Evolutionary conservation across 371 early-diverging fungal genomes (phyloP).

Genomic region (Apophysomyces sp.): DNA sequence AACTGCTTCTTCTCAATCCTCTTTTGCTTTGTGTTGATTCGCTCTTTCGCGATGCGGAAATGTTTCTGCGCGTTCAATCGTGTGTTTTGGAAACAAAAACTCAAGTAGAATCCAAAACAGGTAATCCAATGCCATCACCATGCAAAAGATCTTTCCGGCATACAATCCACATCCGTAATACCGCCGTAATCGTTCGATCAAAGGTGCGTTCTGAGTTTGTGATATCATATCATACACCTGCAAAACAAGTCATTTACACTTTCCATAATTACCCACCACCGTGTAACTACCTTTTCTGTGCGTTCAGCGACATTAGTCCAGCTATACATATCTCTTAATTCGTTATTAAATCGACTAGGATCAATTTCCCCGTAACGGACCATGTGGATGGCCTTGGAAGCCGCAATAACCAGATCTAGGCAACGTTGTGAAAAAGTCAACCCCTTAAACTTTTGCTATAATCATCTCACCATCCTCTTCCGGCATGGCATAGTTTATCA

Average conservation of each 20-base stretch:
- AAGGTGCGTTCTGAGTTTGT: slow-evolving; percentile 62
- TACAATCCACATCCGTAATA: slow-evolving; percentile 91
- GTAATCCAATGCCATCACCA: slow-evolving; percentile 87
- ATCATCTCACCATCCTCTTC: slow-evolving; percentile 77
- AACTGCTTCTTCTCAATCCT: neutral
- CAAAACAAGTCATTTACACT: neutral
- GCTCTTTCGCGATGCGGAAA: slow-evolving; percentile 57
- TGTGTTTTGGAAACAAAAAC: slow-evolving; percentile 72
- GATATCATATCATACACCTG: slow-evolving; percentile 75
- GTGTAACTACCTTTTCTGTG: slow-evolving; percentile 70
- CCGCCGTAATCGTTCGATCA: slow-evolving; percentile 82
- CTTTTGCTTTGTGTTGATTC: slow-evolving; percentile 5
- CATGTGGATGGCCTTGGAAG: slow-evolving; percentile 74
- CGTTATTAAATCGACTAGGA: slow-evolving; percentile 74
- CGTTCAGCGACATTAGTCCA: slow-evolving; percentile 95
- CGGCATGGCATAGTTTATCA: slow-evolving; percentile 94
- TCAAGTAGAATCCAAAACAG: slow-evolving; percentile 82
- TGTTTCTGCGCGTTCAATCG: slow-evolving; percentile 70
- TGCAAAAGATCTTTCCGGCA: slow-evolving; percentile 90
- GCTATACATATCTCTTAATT: slow-evolving; percentile 91
- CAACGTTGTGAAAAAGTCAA: neutral
- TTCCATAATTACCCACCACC: neutral
- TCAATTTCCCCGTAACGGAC: slow-evolving; percentile 70
- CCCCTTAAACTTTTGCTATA: neutral
- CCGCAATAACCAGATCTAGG: slow-evolving; percentile 72